A percentile compares a stretch with the other conserved stretches of the same genome.
These are phyloP conservation scores for Pseudomonodictys pantanalensis DNA, from an alignment of 495 filamentous ascomycete genomes.

Conservation along the genomic window DNA sequence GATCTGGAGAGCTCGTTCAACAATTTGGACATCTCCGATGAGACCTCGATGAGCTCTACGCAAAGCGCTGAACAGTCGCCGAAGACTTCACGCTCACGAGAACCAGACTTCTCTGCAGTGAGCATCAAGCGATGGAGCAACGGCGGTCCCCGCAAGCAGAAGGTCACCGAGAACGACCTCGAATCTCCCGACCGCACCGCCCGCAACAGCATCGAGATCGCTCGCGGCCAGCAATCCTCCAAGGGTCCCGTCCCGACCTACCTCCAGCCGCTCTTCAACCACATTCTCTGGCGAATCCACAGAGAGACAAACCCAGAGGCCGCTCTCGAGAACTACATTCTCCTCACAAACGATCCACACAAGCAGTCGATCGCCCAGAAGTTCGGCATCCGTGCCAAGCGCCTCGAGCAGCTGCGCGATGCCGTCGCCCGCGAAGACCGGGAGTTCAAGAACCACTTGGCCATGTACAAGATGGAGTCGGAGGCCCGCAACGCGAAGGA, in stretches of 20 bases:
- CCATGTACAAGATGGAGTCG: conserved; percentile 43
- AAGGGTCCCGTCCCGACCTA: conserved; percentile 39
- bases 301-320: conserved; percentile 42
- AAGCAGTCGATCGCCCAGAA: conserved; percentile 58
- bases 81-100: conserved; percentile 50
- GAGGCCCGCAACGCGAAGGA: conserved; percentile 41
- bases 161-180: conserved; percentile 31
- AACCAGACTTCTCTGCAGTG: conserved; percentile 38
- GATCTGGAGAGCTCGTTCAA: conserved; percentile 55
- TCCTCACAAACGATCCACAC: conserved; percentile 57
- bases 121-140: conserved; percentile 26
- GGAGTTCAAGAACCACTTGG: conserved; percentile 56
- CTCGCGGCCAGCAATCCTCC: conserved; percentile 31
- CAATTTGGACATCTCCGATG: conserved; percentile 50
- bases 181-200: conserved; percentile 28
- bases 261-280: conserved; percentile 60
- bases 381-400: conserved; percentile 59
- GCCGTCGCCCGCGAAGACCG: conserved; percentile 59
- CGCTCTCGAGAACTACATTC: conserved; percentile 48
- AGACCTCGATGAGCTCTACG: conserved; percentile 50
- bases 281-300: conserved; percentile 60
- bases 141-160: conserved; percentile 47
- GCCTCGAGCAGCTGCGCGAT: conserved; percentile 58
- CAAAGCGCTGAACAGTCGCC: conserved; percentile 49
- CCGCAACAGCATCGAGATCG: conserved; percentile 27